Evolutionary conservation across 306 rosid genomes (phyloP), one percentile per base, ranked within the genome.

Genomic region (Astragalus glycyphyllos): DNA sequence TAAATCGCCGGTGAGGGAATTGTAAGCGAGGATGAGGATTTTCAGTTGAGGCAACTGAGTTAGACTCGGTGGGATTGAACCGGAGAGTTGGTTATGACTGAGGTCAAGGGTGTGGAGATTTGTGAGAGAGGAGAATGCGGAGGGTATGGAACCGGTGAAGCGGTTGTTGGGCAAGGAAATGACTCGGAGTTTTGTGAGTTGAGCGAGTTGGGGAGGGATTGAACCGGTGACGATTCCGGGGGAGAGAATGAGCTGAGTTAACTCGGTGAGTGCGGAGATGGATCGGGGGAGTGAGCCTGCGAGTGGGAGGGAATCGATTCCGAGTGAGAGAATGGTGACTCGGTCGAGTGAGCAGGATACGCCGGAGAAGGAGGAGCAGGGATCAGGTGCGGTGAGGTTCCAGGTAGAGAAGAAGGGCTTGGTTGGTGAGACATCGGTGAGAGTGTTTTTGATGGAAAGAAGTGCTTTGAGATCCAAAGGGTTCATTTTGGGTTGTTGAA

Each of bases 101-200:
- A 90, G 92, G 66, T 90, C 97, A 62, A 90, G 90, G 0, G 97
- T 90, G 85, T 90, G 97, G 71, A 90, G 91, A 47, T 58, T 76
- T 20, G 5, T 23, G 16, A 90, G 81, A 3, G 83, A 17, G 8
- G 88, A 83, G 54, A 90, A 49, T 0, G 84, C n/a, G 9, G 66
- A 5, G 17, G 97, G 97, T 1, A 90, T 71, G 11, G 72, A 9
- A 1, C 92, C 97, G 49, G 90, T 90, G 75, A 90, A 57, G 48
- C 97, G 94, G 84, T 90, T 90, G 53, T 57, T 77, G 11, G 88
- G 82, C 0, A 90, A 26, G 0, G 95, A 90, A 45, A 90, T 64
- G 66, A 90, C 95, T 8, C 97, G 86, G 79, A 90, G 90, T 2
- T 63, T 76, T 16, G 44, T 32, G 81, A 88, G 88, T 11, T 47